Percentiles rank a stretch among this genome's conserved stretches.
These are phyloP conservation scores for Cladosporium colombiae DNA, from an alignment of 2,329 filamentous ascomycete species.

Conservation along the genomic window DNA sequence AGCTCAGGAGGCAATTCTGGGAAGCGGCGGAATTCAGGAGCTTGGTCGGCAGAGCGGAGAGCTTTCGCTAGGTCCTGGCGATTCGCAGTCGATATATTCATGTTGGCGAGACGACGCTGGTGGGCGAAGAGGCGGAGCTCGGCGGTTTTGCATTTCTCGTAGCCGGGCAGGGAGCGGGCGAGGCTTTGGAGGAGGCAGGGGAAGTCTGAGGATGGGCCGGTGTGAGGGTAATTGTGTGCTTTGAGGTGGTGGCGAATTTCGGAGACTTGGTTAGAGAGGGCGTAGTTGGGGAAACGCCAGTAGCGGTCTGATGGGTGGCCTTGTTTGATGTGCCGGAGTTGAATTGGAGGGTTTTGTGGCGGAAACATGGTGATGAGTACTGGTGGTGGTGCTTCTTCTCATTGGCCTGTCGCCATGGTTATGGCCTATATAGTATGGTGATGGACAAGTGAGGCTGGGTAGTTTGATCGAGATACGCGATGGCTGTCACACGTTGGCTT, in stretches of 20 bases:
- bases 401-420: background rate
- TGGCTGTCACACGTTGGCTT: background rate
- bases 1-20: background rate
- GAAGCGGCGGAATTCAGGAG: background rate
- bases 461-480: background rate
- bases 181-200: background rate
- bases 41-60: background rate
- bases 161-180: background rate
- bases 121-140: constrained; percentile 5
- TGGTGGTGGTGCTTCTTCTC: background rate
- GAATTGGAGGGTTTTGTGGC: background rate
- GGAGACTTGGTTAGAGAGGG: background rate
- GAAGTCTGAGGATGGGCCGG: background rate
- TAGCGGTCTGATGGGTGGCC: constrained; percentile 2
- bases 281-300: background rate
- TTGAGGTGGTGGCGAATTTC: background rate
- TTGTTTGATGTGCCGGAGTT: background rate
- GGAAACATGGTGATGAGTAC: background rate
- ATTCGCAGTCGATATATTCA: background rate
- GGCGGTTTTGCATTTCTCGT: constrained; percentile 4
- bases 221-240: constrained; percentile 1
- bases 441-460: background rate
- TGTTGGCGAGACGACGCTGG: background rate
- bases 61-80: background rate
- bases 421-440: background rate